Base-by-base conservation (phyloP, 2,329 filamentous ascomycete genomes). In the Cordyceps tenuipes region DNA sequence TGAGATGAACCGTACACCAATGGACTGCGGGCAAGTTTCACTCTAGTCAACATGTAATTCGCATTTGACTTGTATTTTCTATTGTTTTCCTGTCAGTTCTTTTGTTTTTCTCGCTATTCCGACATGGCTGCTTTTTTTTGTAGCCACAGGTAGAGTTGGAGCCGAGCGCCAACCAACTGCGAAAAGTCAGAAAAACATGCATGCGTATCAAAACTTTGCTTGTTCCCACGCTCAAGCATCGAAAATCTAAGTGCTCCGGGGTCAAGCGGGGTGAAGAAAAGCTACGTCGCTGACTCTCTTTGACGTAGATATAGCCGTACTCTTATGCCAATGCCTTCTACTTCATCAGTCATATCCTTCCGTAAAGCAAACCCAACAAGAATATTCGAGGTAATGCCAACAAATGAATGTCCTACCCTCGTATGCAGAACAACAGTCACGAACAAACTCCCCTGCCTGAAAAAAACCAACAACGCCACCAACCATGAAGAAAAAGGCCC, bases 141-240 rank as follows among this genome's bases (percentile, higher is more conserved):
- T n/a, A n/a, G 15, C 39, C 39, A n/a, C 2, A 36, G 6, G 39
- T 15, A 17, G 3, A 43, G 15, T n/a, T 17, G 39, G 6, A 43
- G 13, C 13, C 13, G 6, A 12, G 15, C 1, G 15, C 15, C 4
- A 17, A n/a, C n/a, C 39, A 43, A 5, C 39, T 43, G 13, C 39
- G 17, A 15, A 43, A 43, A 43, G 39, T 43, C 39, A 43, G 39
- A 69, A 64, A 63, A 29, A 62, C 65, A 31, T 64, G 63, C 65
- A 31, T 64, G 23, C 12, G 19, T 19, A 46, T n/a, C 43, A 46
- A 21, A 12, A 6, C 19, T 10, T 21, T 17, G 43, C 43, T 17
- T 21, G 43, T 10, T 5, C n/a, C 19, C 19, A 46, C 8, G 8
- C 17, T 3, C 6, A 8, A 46, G 12, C n/a, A 21, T 46, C 43